phyloP scores from a whole-genome alignment of 2,329 filamentous ascomycete species.

The Zasmidium citrigriseum region DNA sequence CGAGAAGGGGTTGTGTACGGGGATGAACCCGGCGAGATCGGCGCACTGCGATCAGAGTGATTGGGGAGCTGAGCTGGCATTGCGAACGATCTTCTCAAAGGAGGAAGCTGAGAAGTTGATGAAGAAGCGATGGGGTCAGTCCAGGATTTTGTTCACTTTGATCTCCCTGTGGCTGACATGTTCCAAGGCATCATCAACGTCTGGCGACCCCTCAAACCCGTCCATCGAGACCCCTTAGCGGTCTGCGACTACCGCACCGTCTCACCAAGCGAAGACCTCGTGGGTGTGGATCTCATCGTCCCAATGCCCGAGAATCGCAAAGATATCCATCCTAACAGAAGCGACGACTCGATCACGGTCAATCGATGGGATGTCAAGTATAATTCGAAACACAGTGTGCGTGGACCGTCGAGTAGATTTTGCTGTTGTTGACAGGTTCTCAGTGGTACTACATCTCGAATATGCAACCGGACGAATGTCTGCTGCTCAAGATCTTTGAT shows the following conservation, averaged over 20 bases:
- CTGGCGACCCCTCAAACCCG: slow-evolving; percentile 4
- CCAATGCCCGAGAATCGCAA: not conserved
- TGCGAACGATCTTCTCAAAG: not conserved
- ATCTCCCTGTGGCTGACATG: not conserved
- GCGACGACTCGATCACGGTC: not conserved
- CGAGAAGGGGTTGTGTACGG: not conserved
- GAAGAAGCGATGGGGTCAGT: not conserved
- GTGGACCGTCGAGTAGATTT: not conserved
- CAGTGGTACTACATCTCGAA: slow-evolving; percentile 63
- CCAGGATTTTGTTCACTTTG: not conserved
- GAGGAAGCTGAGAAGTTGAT: not conserved
- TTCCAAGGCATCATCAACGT: slow-evolving; percentile 1
- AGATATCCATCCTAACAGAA: not conserved
- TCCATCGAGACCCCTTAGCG: slow-evolving; percentile 10
- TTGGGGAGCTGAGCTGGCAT: not conserved
- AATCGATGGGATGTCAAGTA: slow-evolving; percentile 1
- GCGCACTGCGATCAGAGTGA: not conserved
- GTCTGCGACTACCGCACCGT: slow-evolving; percentile 9
- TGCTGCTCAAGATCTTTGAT: slow-evolving; percentile 65
- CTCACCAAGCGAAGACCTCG: not conserved
- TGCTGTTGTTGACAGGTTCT: slow-evolving; percentile 42
- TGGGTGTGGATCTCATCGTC: not conserved
- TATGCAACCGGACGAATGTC: slow-evolving; percentile 60
- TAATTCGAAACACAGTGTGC: not conserved
- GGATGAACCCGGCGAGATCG: not conserved